Evolutionary conservation across 805 yeast species (phyloP), one percentile per base, ranked within the genome.

Genomic region (Ogataea glucozyma): DNA sequence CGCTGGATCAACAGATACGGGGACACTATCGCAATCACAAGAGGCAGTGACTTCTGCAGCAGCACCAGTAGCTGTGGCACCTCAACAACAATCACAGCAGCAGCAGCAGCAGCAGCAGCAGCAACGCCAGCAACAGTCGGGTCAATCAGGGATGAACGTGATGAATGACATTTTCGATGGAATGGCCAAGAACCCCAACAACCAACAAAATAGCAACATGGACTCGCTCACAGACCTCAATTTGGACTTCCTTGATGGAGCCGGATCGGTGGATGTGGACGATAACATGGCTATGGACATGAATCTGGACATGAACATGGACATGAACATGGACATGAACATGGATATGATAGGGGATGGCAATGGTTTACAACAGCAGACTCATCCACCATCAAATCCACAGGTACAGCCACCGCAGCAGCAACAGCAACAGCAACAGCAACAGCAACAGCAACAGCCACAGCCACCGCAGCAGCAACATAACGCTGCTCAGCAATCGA

Each of bases 191-290:
- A 37, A 30, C 16, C 23, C 23, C 29, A 35, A 20, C 33, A 9
- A 26, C 14, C 22, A 29, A 17, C 24, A 39, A 27, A n/a, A n/a
- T n/a, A 26, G 34, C 26, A 37, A 41, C 14, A 26, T 47, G 41
- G 54, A 52, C 13, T 53, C 53, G 20, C 42, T 58, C 29, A 56
- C 48, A 14, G 63, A 60, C 40, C 43, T 61, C 30, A 55, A 61
- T 24, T 41, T 60, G 22, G 59, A 60, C 26, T 57, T 60, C 30
- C 35, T 58, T 14, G 57, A 57, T 38, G 38, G 26, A 30, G 27
- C 30, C 6, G 45, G 40, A 3, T 36, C 38, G 21, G 45, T 40
- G 38, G 38, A 33, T 19, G 38, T 44, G 42, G 51, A 38, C 22
- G 36, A 35, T 31, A 45, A 41, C 38, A 48, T 48, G 48, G 50